Base-by-base conservation (phyloP, 2,329 filamentous ascomycete genomes). In the Byssoonygena ceratinophila region DNA sequence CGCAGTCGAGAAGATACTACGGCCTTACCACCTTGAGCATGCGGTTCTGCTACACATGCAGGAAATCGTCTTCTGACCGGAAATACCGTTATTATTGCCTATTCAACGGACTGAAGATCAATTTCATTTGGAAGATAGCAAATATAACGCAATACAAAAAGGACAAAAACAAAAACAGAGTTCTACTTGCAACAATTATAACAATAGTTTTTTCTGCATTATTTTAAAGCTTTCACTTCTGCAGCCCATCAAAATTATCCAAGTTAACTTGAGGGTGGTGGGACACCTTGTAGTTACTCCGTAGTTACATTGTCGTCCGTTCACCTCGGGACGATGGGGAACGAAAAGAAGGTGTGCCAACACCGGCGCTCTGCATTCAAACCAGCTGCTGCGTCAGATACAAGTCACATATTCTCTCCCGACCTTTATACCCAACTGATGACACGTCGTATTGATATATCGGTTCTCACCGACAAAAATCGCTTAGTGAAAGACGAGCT, bases 1-100 rank as follows among this genome's bases (percentile, higher is more conserved):
- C 40, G 54, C 39, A 34, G 32, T 58, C 16, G 58, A 59, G 45
- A 51, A 41, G 47, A 59, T 60, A 16, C 29, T 60, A 22, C 22
- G 52, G n/a, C 59, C 59, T 12, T 61, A 55, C 37, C 34, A 44
- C 14, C 25, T 56, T 20, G 58, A 60, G 46, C 54, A 57, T 29
- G 59, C 57, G 9, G 45, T 48, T 48, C 16, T 61, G 37, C 46
- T 59, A 20, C 57, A 59, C 52, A 48, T 55, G 40, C 51, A 55
- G 36, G 43, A 52, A 36, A 43, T 55, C 46, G 46, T 54, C 51
- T 31, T 40, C 27, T 46, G 8, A 39, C 16, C 36, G 36, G 36
- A 39, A 39, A 39, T 39, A 39, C 36, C 36, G 36, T 39, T 39
- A 39, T 39, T 20, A 39, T 39, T 39, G 36, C 36, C 36, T 39